phyloP scores from a whole-genome alignment of 2,329 filamentous ascomycete species.

The Parasarocladium wereldwijsianum region DNA sequence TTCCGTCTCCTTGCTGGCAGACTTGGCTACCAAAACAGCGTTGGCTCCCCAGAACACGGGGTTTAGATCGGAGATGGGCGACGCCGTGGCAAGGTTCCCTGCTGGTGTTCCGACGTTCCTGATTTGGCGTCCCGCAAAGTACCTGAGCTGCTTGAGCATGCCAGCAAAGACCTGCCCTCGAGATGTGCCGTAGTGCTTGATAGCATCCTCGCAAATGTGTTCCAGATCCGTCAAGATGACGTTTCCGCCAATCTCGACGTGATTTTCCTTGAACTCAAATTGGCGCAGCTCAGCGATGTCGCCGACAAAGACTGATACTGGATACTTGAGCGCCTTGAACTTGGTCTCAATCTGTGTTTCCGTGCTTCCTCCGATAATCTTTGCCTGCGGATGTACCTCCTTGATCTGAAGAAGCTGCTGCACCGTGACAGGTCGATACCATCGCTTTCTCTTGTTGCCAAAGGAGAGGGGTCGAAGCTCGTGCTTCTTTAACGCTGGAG shows the following conservation, averaged over 20 bases:
- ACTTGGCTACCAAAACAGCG: slow-evolving; percentile 68
- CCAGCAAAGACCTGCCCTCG: slow-evolving; percentile 73
- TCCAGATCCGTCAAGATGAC: slow-evolving; percentile 87
- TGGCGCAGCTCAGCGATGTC: slow-evolving; percentile 83
- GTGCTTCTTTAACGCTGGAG: slow-evolving; percentile 69
- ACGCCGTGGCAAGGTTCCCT: slow-evolving; percentile 86
- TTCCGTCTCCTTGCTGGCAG: slow-evolving; percentile 55
- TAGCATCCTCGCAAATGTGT: slow-evolving; percentile 63
- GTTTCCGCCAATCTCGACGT: slow-evolving; percentile 87
- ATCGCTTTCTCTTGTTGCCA: slow-evolving; percentile 87
- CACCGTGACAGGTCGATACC: slow-evolving; percentile 80
- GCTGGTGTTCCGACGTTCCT: slow-evolving; percentile 95
- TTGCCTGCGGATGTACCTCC: slow-evolving; percentile 66
- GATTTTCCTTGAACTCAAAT: slow-evolving; percentile 63
- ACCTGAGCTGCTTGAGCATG: slow-evolving; percentile 85
- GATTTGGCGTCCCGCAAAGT: slow-evolving; percentile 91
- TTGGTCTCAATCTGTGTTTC: slow-evolving; percentile 98
- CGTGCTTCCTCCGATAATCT: slow-evolving; percentile 89
- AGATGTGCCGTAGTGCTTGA: slow-evolving; percentile 58
- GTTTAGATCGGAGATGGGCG: slow-evolving; percentile 91
- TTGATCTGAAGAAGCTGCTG: slow-evolving; percentile 89
- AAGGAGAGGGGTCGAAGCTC: slow-evolving; percentile 71
- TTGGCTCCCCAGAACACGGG: slow-evolving; percentile 84
- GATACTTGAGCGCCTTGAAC: slow-evolving; percentile 89
- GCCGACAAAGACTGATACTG: slow-evolving; percentile 78